phyloP scores from a whole-genome alignment of 352 stramenopile genomes.

The Peronospora farinosa region DNA sequence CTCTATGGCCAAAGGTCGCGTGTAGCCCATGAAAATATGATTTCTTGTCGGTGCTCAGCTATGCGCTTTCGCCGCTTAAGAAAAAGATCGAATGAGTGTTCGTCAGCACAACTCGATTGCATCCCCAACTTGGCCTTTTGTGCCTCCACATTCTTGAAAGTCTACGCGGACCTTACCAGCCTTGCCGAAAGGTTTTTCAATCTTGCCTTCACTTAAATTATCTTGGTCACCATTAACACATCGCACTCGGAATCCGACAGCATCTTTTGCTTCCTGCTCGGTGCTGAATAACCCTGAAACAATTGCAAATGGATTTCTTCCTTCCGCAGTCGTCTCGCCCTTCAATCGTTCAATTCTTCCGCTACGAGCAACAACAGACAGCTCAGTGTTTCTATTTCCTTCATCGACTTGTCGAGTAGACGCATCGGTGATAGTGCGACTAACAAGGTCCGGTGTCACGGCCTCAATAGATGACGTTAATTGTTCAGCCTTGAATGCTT shows the following conservation, averaged over 20 bases:
- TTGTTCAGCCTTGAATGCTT: slow-evolving; percentile 21
- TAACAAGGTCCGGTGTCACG: background rate
- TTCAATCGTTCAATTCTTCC: slow-evolving; percentile 62
- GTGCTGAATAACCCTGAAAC: slow-evolving; percentile 48
- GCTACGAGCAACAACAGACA: background rate
- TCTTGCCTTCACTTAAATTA: slow-evolving; percentile 31
- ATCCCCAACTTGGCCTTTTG: slow-evolving; percentile 39
- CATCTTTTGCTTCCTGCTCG: slow-evolving; percentile 36
- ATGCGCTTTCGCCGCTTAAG: too few species aligned
- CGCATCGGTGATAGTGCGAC: slow-evolving; percentile 1
- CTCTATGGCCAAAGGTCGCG: too few species aligned
- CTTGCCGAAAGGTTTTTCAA: slow-evolving; percentile 75
- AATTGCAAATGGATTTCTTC: slow-evolving; percentile 61
- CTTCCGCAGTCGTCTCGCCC: slow-evolving; percentile 53
- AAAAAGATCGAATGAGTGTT: too few species aligned
- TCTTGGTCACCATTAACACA: slow-evolving; percentile 4
- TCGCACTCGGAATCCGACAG: slow-evolving; percentile 22
- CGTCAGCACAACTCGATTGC: slow-evolving; percentile 19
- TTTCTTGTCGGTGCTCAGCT: too few species aligned
- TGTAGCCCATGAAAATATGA: too few species aligned
- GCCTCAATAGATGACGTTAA: background rate
- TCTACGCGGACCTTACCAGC: slow-evolving; percentile 62
- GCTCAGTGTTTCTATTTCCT: background rate
- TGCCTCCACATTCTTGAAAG: slow-evolving; percentile 42
- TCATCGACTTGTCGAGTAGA: background rate